Conservation (phyloP, 2,329 filamentous ascomycete genomes). For the Byssochlamys sp. region DNA sequence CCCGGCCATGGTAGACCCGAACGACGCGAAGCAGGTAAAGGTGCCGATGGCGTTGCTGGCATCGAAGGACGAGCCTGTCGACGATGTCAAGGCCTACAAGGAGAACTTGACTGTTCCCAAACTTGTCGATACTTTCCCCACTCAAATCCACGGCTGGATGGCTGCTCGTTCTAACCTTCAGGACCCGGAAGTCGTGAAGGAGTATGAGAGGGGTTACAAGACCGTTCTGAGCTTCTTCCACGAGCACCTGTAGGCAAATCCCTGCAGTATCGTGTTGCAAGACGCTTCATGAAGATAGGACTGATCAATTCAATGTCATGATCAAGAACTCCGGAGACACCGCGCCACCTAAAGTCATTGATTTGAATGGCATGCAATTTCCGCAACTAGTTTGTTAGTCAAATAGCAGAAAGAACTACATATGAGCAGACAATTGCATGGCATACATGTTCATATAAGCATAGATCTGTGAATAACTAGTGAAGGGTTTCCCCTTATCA, state of each 20-base stretch:
- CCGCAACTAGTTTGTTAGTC: not conserved
- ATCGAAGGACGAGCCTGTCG: slow-evolving; percentile 47
- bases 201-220: slow-evolving; percentile 37
- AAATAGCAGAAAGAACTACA: not conserved
- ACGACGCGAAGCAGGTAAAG: slow-evolving; percentile 46
- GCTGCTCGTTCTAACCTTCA: slow-evolving; percentile 34
- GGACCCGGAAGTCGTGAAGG: slow-evolving; percentile 30
- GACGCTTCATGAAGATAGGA: not conserved
- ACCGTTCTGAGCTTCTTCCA: slow-evolving; percentile 33
- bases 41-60: slow-evolving; percentile 51
- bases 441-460: not conserved
- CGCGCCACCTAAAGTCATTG: not conserved
- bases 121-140: slow-evolving; percentile 35
- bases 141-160: slow-evolving; percentile 40
- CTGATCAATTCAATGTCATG: not conserved
- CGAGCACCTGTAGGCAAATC: slow-evolving; percentile 24
- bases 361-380: not conserved
- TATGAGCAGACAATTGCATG: not conserved
- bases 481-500: not conserved
- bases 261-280: slow-evolving; percentile 1
- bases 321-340: not conserved
- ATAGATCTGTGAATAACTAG: not conserved
- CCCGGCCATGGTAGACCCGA: slow-evolving; percentile 52
- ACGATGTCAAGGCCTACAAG: slow-evolving; percentile 35
- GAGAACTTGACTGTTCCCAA: slow-evolving; percentile 30